Evolutionary conservation across 148 eudicot species (phyloP), one percentile per base, ranked within the genome.

Genomic region (Amaranthus hypochondriacus): DNA sequence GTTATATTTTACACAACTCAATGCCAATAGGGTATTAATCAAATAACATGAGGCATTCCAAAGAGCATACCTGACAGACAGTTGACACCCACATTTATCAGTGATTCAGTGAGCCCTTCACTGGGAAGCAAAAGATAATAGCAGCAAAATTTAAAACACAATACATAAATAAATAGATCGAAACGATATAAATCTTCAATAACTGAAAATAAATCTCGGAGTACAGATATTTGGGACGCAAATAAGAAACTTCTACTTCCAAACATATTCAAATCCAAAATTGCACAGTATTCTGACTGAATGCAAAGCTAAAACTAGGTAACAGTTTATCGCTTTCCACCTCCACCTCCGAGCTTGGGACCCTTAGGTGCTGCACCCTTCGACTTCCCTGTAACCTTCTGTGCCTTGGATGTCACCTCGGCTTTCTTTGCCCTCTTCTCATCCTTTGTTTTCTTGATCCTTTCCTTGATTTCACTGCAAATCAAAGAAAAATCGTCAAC

Each of bases 391-490:
- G 73, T 71, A 18, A 50, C 50, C 78, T 87, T 85, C 73, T 79
- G 79, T 54, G 82, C 13, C 77, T 83, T 87, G 46, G 84, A 46
- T 6, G 56, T 64, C 47, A 82, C 86, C 74, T 87, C 91, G 2
- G 86, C 86, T 56, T 87, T 87, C 83, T 85, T 87, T 12, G 87
- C 90, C 73, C 77, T 85, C 87, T 83, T 87, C 73, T 87, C 90
- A 72, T 87, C 90, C 81, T 87, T 87, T 8, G 88, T 87, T 46
- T 87, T 87, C 88, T 87, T 87, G 76, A 85, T 87, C 68, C 91
- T 85, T 71, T 87, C 91, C 85, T 87, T 87, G 76, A 88, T 88
- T 76, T 88, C 91, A 76, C 91, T 88, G 80, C 0, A 67, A 62
- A 21, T 43, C 2, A 7, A 52, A 74, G 2, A 54, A 42, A 10